Evolutionary conservation across 495 filamentous ascomycete genomes (phyloP).

Genomic region (Pseudoneurospora amorphoporcata): DNA sequence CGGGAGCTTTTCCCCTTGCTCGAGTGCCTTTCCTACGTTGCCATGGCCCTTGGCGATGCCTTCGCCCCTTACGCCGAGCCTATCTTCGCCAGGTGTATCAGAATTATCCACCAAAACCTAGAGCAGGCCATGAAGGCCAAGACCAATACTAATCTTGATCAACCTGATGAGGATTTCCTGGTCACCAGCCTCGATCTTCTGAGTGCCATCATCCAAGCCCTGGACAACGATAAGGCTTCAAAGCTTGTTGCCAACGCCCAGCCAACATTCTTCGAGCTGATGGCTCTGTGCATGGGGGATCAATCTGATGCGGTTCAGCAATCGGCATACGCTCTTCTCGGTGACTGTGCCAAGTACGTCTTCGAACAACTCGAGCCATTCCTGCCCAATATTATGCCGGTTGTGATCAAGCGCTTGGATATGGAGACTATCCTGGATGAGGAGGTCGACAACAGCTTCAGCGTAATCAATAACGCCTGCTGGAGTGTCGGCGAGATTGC

Average conservation of each 20-base stretch:
- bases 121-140: constrained; percentile 59
- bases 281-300: constrained; percentile 90
- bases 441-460: constrained; percentile 67
- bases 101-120: constrained; percentile 84
- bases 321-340: constrained; percentile 89
- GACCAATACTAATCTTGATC: constrained; percentile 55
- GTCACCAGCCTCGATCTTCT: constrained; percentile 93
- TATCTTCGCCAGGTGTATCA: constrained; percentile 76
- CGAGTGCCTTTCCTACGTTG: constrained; percentile 91
- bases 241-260: constrained; percentile 65
- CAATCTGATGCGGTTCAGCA: constrained; percentile 86
- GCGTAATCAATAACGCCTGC: constrained; percentile 95
- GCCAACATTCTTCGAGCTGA: constrained; percentile 78
- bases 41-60: constrained; percentile 69
- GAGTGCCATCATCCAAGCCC: constrained; percentile 86
- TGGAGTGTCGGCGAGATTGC: constrained; percentile 96
- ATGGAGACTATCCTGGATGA: constrained; percentile 64
- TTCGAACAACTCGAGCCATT: constrained; percentile 72
- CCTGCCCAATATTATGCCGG: constrained; percentile 61
- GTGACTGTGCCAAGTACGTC: constrained; percentile 93
- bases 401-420: constrained; percentile 79
- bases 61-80: constrained; percentile 78
- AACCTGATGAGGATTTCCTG: constrained; percentile 93
- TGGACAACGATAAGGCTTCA: constrained; percentile 62
- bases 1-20: constrained; percentile 89